Evolutionary conservation across 495 filamentous ascomycete species (phyloP), one percentile per base, ranked within the genome.

Genomic region (Aspergillus leporis): DNA sequence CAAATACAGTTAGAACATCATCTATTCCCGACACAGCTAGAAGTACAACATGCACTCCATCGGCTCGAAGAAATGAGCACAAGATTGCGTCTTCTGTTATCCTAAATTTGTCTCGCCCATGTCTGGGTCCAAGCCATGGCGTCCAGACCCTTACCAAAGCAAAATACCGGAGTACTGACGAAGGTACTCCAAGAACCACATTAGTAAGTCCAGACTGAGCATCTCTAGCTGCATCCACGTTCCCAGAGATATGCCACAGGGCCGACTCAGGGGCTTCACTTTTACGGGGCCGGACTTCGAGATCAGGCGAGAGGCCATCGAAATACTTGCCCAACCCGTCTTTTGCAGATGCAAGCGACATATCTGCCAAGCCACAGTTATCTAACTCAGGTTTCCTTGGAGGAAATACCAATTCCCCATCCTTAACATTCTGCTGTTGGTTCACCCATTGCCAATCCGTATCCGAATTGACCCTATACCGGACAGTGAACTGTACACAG

Each of bases 101-200:
- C 6, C 66, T 66, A 31, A 95, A 89, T 5, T 75, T 69, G 9
- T 76, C 70, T 53, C 81, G 85, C 14, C 93, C 93, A 71, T 98
- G 94, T 16, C 91, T 79, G 21, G 94, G 94, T 0, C 88, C 90
- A 14, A 98, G 77, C 94, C 94, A 98, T 1, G 92, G 86, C 30
- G 77, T 80, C 83, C 87, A 92, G 3, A 89, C 73, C n/a, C 91
- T 85, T 14, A 92, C 87, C 7, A 94, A 73, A 5, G 90, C 83
- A 66, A 96, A 92, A 81, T 90, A 93, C 58, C 86, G 72, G 12
- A 66, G 68, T 50, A 74, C 68, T 23, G 71, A 75, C 54, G 81
- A 87, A 19, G 90, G 87, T 1, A 74, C 67, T 0, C 92, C 92
- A 9, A 97, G 78, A 10, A 76, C 77, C 30, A 87, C 66, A 45